Evolutionary conservation across 2,329 filamentous ascomycete species (phyloP), one percentile per base, ranked within the genome.

Genomic region (Monilinia fructigena): DNA sequence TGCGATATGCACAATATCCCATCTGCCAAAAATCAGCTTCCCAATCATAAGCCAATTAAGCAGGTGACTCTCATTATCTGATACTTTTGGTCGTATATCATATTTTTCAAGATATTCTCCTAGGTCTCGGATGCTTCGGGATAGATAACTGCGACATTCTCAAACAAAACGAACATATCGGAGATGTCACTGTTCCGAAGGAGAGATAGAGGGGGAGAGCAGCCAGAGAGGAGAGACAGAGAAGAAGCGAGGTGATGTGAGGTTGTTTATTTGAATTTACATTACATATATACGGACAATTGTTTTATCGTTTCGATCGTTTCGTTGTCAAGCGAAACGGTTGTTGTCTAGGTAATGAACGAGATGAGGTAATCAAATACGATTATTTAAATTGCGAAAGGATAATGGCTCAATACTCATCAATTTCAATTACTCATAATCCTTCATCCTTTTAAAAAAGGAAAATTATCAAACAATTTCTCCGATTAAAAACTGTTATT

Each of bases 61-160:
- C 62, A 65, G 62, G 53, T 59, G 62, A 64, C 62, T 58, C 40
- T 26, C 14, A 16, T 50, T 53, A 56, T 58, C 58, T 23, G 40
- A 48, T 28, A 12, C 45, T 65, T 52, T 20, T 48, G 31, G 38
- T 65, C 62, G 58, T n/a, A 55, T 65, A n/a, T 65, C 62, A 58
- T 28, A 65, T 65, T 59, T 59, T 38, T 50, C 4, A 10, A 60
- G 58, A 50, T 60, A 20, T 60, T 50, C 31, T 38, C 31, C 42
- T n/a, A 48, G 6, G 28, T 11, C 20, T 60, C 28, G 42, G 56
- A 50, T 50, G 56, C 42, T 48, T 60, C 45, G 58, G 45, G 58
- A 50, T 60, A 28, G 20, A 38, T 12, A 35, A 60, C 42, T 35
- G 26, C 56, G 26, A 48, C 56, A 35, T 50, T 50, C 4, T 50